Conservation (phyloP, 208 protist species). For the Acanthamoeba lenticulata region DNA sequence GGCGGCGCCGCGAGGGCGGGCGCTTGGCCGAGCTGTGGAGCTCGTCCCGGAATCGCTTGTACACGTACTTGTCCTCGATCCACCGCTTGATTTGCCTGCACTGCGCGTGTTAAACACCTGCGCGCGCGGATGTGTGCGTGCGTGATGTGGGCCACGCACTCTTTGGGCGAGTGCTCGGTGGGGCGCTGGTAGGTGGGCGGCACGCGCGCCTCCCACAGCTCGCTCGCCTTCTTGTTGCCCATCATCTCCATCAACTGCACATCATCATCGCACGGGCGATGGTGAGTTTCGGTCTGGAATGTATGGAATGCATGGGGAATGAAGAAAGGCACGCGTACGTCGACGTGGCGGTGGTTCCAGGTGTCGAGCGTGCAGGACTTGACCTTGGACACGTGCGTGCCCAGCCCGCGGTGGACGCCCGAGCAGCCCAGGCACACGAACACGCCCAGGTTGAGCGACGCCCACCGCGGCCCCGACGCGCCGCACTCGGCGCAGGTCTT, state of each 20-base stretch:
- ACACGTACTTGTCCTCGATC: not conserved
- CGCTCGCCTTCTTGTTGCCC: slow-evolving; percentile 76
- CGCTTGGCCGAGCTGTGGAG: not conserved
- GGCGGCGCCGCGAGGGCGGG: not conserved
- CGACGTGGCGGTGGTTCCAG: slow-evolving; percentile 3
- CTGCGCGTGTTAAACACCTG: too few species aligned
- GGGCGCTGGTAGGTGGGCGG: not conserved
- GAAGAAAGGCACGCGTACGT: slow-evolving; percentile 72
- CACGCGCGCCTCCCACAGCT: slow-evolving; percentile 60
- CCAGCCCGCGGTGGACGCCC: slow-evolving; percentile 83
- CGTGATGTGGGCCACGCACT: not conserved
- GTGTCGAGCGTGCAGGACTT: slow-evolving; percentile 77
- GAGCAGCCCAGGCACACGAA: slow-evolving; percentile 86
- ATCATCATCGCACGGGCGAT: too few species aligned
- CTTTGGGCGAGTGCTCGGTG: not conserved
- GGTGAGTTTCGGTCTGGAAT: too few species aligned
- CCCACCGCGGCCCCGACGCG: slow-evolving; percentile 75
- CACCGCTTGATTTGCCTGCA: not conserved
- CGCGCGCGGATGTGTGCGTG: too few species aligned
- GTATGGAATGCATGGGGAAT: too few species aligned
- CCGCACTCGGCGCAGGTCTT: slow-evolving; percentile 78
- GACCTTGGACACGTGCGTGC: slow-evolving; percentile 82
- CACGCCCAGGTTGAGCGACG: slow-evolving; percentile 84
- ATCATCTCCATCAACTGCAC: slow-evolving; percentile 69
- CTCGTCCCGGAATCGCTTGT: not conserved